Percentiles rank a stretch among this genome's conserved stretches.
Conservation (phyloP, 257 asterid genomes). For the Orobanche coerulescens region DNA sequence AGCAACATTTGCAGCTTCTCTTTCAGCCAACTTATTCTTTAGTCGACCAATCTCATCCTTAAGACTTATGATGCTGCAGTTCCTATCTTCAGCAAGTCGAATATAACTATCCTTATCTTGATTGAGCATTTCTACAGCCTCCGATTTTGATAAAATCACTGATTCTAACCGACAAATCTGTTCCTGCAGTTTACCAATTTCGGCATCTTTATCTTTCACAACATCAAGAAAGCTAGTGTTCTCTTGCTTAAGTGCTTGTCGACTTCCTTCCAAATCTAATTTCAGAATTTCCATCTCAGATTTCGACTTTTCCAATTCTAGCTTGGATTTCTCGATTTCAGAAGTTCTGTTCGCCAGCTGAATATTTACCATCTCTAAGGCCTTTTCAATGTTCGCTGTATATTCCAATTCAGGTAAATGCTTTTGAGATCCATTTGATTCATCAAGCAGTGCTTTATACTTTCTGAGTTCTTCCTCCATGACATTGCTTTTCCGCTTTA, state of each 20-base stretch:
- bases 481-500: conserved; percentile 18
- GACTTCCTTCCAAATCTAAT: conserved; percentile 20
- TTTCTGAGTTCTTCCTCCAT: conserved; percentile 23
- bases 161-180: conserved; percentile 22
- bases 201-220: conserved; percentile 23
- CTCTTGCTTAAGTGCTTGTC: conserved; percentile 26
- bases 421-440: conserved; percentile 25
- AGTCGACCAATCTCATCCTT: conserved; percentile 27
- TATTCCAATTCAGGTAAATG: conserved; percentile 21
- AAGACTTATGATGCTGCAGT: conserved; percentile 21
- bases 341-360: conserved; percentile 20
- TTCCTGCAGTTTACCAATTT: conserved; percentile 25
- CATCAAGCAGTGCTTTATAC: conserved; percentile 24
- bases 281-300: conserved; percentile 24
- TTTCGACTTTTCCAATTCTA: conserved; percentile 23
- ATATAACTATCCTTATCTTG: conserved; percentile 27
- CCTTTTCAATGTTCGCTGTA: no score
- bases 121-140: conserved; percentile 24
- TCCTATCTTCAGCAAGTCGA: conserved; percentile 31
- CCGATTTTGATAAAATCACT: conserved; percentile 14
- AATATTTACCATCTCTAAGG: no score
- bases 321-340: conserved; percentile 22
- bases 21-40: conserved; percentile 24
- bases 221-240: conserved; percentile 16
- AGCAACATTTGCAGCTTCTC: conserved; percentile 21